Evolutionary conservation across 2,329 filamentous ascomycete genomes (phyloP).

Genomic region (Ophiocordyceps camponoti-leonardi): DNA sequence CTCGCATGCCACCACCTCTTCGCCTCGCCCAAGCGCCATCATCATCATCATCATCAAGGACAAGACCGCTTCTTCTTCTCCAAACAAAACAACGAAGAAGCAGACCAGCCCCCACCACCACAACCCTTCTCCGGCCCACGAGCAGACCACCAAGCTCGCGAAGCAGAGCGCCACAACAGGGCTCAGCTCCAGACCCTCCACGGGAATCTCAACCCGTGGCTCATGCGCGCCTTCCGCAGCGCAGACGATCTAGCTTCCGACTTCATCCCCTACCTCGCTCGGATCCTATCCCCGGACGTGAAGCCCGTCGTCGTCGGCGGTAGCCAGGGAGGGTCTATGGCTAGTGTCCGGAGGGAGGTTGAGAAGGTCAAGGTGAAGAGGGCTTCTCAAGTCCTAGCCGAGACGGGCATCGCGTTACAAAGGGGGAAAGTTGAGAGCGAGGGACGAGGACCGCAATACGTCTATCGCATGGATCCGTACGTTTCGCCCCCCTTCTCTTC

Average conservation of each 20-base stretch:
- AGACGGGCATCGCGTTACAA: constrained; percentile 66
- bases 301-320: constrained; percentile 75
- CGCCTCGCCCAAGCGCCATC: constrained; percentile 38
- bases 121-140: constrained; percentile 67
- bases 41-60: background rate
- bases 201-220: constrained; percentile 48
- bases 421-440: constrained; percentile 63
- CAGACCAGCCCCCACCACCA: constrained; percentile 22
- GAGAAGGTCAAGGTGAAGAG: constrained; percentile 69
- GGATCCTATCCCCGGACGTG: constrained; percentile 74
- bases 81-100: constrained; percentile 13
- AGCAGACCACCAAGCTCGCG: constrained; percentile 66
- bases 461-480: constrained; percentile 91
- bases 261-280: constrained; percentile 67
- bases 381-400: constrained; percentile 68
- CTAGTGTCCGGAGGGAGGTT: constrained; percentile 72
- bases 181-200: constrained; percentile 60
- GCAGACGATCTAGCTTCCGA: constrained; percentile 63
- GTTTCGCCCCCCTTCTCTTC: constrained; percentile 17
- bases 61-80: no score
- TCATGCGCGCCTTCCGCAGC: constrained; percentile 65
- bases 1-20: constrained; percentile 88
- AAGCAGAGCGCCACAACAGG: constrained; percentile 64
- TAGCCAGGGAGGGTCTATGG: constrained; percentile 42
- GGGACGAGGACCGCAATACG: constrained; percentile 49